Base-by-base conservation (phyloP, 306 rosid genomes). In the Cicer bijugum region DNA sequence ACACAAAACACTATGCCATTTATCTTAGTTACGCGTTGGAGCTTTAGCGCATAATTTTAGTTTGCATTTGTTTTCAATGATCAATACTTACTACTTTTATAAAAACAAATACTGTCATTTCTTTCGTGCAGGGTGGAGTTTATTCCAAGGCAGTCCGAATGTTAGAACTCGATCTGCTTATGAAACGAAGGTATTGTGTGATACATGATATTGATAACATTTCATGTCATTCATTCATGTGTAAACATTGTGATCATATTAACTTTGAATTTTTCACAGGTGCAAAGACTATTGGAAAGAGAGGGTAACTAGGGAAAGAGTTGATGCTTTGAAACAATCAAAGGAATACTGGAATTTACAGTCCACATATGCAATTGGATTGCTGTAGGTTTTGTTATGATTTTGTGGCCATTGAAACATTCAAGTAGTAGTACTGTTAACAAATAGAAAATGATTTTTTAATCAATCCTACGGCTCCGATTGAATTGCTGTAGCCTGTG, bases 331-430 rank as follows among this genome's bases (percentile, higher is more conserved):
- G 90, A 85, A 85, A 75, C 94, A 93, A 81, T 67, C 90, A 12
- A 93, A 84, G 84, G 92, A 81, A 33, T 83, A 48, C 75, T 91
- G 97, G 98, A 84, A 89, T 78, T 35, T 59, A 51, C 93, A 91
- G 83, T 78, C 92, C 68, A 71, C 80, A 51, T 84, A 75, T 56
- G 71, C 90, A 20, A 33, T 85, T 48, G 93, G 96, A 72, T 69
- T 81, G 58, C 58, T 63, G 67, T 78, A 76, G 75, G 80, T 52
- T 83, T 53, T 15, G 38, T 40, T 11, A 15, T 37, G 14, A 64
- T 55, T 61, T 67, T 38, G 7, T 12, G 61, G 35, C 66, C 16
- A 19, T 33, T 45, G 64, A 71, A 55, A 51, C 37, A 58, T 39
- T 62, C n/a, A 67, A 69, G 39, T n/a, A 42, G 58, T 39, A 28